phyloP scores from a whole-genome alignment of 495 filamentous ascomycete species.

The Rostrohypoxylon terebratum region DNA sequence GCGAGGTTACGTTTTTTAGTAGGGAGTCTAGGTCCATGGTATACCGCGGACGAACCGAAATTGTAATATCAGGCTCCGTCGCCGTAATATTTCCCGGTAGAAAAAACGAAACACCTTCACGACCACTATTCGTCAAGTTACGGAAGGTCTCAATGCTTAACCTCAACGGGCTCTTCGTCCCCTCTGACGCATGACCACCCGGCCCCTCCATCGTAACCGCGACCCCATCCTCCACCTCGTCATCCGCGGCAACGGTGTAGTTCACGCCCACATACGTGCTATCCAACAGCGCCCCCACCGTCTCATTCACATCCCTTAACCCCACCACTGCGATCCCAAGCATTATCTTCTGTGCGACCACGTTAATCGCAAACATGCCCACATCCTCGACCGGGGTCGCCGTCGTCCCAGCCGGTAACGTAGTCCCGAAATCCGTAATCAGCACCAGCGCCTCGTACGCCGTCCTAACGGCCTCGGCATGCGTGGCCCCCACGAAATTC shows the following conservation, averaged over 20 bases:
- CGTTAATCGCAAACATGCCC: constrained; percentile 56
- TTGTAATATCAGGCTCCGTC: constrained; percentile 42
- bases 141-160: constrained; percentile 44
- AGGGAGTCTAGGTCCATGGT: constrained; percentile 36
- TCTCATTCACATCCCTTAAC: constrained; percentile 30
- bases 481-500: constrained; percentile 25
- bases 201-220: constrained; percentile 40
- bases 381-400: constrained; percentile 53
- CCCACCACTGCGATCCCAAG: constrained; percentile 37
- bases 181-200: constrained; percentile 46
- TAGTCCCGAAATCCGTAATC: constrained; percentile 29
- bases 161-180: constrained; percentile 37
- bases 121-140: constrained; percentile 20
- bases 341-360: constrained; percentile 34
- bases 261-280: constrained; percentile 34
- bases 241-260: constrained; percentile 27
- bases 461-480: constrained; percentile 34
- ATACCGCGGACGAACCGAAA: constrained; percentile 41
- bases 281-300: constrained; percentile 33
- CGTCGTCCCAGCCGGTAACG: constrained; percentile 34
- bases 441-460: constrained; percentile 41
- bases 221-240: constrained; percentile 23
- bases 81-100: constrained; percentile 41
- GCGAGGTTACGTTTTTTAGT: constrained; percentile 26
- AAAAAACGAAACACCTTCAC: constrained; percentile 34